Percentiles rank a stretch among this genome's conserved stretches.
phyloP scores from a whole-genome alignment of 148 eudicot genomes.

The Drosera capensis region DNA sequence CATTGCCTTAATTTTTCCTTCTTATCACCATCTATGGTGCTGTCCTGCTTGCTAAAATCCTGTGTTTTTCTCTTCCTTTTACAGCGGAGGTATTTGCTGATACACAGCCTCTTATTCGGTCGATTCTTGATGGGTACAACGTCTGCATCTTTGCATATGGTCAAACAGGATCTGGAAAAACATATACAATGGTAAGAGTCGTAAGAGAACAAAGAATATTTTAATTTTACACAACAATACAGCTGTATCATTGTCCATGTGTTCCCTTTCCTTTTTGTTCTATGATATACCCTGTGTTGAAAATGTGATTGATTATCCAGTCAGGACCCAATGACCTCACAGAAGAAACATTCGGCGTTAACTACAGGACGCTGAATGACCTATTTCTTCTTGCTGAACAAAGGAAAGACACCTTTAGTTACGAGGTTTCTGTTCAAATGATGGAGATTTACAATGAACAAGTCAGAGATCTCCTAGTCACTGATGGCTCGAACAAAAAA shows the following conservation, averaged over 20 bases:
- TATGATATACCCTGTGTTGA: slow-evolving; percentile 3
- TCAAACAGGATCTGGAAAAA: slow-evolving; percentile 97
- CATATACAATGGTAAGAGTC: slow-evolving; percentile 71
- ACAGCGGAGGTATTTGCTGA: slow-evolving; percentile 86
- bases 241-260: neutral
- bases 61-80: slow-evolving; percentile 5
- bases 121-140: slow-evolving; percentile 93
- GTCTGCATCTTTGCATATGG: slow-evolving; percentile 97
- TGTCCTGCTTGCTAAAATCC: neutral
- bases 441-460: slow-evolving; percentile 93
- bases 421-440: slow-evolving; percentile 88
- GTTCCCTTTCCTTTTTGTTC: neutral
- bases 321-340: slow-evolving; percentile 66
- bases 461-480: slow-evolving; percentile 79
- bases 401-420: slow-evolving; percentile 49
- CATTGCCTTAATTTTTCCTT: neutral
- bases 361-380: slow-evolving; percentile 81
- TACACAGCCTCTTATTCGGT: slow-evolving; percentile 80
- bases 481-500: slow-evolving; percentile 55
- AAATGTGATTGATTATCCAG: slow-evolving; percentile 24
- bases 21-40: neutral
- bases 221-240: neutral
- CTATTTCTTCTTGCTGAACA: slow-evolving; percentile 60
- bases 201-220: neutral
- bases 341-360: slow-evolving; percentile 67